Conservation (phyloP, 495 filamentous ascomycete species). For the Chlorociboria aeruginascens region DNA sequence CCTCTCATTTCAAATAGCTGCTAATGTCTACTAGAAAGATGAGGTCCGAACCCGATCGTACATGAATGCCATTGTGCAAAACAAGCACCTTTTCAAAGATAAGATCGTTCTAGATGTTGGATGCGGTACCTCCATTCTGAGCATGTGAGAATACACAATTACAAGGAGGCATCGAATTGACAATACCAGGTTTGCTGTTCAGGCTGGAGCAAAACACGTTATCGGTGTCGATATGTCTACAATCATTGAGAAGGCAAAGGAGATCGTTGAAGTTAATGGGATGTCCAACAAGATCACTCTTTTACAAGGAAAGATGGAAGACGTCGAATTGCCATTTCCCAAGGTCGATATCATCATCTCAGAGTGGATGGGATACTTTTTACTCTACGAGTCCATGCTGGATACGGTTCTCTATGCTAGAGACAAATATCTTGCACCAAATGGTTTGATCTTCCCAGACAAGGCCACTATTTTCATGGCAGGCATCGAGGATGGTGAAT, state of each 20-base stretch:
- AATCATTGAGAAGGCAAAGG: conserved; percentile 78
- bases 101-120: conserved; percentile 90
- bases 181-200: conserved; percentile 59
- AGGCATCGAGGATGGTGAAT: conserved; percentile 76
- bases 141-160: conserved; percentile 39
- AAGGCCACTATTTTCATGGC: conserved; percentile 80
- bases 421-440: conserved; percentile 66
- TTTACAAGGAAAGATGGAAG: conserved; percentile 85
- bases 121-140: conserved; percentile 85
- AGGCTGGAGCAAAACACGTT: conserved; percentile 79
- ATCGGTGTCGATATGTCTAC: conserved; percentile 90
- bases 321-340: conserved; percentile 64
- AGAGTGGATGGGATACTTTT: conserved; percentile 95
- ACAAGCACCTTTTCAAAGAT: conserved; percentile 82
- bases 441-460: conserved; percentile 80
- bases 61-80: conserved; percentile 90
- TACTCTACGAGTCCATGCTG: conserved; percentile 91
- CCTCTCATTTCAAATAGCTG: conserved; percentile 6
- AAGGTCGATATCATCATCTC: conserved; percentile 93
- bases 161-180: not conserved
- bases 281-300: conserved; percentile 68
- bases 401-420: conserved; percentile 85
- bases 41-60: conserved; percentile 93
- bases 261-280: conserved; percentile 74
- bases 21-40: conserved; percentile 59